Evolutionary conservation across 345 rosid genomes (phyloP).

Genomic region (Cochlearia excelsa): DNA sequence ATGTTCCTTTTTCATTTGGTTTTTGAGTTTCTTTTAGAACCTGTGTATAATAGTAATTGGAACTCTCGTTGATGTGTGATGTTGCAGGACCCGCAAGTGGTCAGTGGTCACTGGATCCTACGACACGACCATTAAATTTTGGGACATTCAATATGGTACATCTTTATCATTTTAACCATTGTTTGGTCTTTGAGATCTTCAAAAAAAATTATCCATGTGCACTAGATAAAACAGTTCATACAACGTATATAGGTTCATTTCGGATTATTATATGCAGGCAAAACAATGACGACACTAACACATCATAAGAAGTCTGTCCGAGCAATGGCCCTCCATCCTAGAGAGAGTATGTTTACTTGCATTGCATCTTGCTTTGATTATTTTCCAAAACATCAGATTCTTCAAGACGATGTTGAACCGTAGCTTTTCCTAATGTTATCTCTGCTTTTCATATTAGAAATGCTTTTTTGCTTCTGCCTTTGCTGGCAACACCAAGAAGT

Average conservation of each 20-base stretch:
- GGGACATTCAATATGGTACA: conserved; percentile 96
- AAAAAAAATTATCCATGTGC: too few relatives aligned
- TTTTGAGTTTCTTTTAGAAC: not conserved
- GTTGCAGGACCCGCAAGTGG: conserved; percentile 93
- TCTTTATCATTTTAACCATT: conserved; percentile 4
- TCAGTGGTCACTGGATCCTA: conserved; percentile 99
- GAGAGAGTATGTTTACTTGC: conserved; percentile 60
- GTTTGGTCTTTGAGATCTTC: not conserved
- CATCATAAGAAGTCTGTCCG: conserved; percentile 98
- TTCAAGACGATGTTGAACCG: conserved; percentile 14
- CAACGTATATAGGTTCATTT: conserved; percentile 7
- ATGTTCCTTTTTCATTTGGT: conserved; percentile 22
- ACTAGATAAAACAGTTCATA: conserved; percentile 1
- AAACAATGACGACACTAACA: conserved; percentile 88
- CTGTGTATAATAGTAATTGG: not conserved
- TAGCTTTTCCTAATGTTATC: conserved; percentile 13
- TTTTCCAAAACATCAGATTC: not conserved
- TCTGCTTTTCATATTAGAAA: conserved; percentile 47
- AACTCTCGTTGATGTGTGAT: conserved; percentile 21
- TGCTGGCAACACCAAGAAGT: conserved; percentile 93
- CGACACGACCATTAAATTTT: conserved; percentile 90
- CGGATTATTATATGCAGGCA: conserved; percentile 52
- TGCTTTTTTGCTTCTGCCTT: conserved; percentile 95
- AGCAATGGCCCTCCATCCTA: conserved; percentile 94
- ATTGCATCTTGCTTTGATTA: conserved; percentile 13